phyloP scores from a whole-genome alignment of 2,329 filamentous ascomycete genomes.

The Pseudogymnoascus verrucosus region DNA sequence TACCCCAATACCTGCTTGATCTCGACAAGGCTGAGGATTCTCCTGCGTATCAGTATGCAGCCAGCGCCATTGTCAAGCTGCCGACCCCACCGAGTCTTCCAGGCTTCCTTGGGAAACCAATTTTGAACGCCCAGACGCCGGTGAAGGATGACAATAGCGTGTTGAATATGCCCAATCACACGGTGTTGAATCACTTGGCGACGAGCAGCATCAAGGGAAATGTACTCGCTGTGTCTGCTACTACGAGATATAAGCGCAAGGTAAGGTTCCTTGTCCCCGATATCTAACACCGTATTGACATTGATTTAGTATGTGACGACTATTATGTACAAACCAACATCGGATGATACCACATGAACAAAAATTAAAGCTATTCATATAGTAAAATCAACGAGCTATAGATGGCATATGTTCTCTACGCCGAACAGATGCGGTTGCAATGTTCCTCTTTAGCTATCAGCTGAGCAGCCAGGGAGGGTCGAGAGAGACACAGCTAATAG shows the following conservation, averaged over 20 bases:
- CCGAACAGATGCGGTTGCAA: neutral
- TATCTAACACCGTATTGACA: neutral
- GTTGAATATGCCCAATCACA: constrained; percentile 93
- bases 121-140: constrained; percentile 80
- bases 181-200: constrained; percentile 89
- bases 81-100: constrained; percentile 78
- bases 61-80: constrained; percentile 67
- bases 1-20: constrained; percentile 81
- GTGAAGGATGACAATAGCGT: constrained; percentile 99
- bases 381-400: neutral
- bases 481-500: neutral
- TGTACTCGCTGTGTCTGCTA: constrained; percentile 88
- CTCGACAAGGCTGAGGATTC: constrained; percentile 79
- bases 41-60: constrained; percentile 64
- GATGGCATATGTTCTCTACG: constrained; percentile 4
- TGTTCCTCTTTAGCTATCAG: constrained; percentile 1
- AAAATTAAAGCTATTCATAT: neutral
- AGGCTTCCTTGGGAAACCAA: constrained; percentile 87
- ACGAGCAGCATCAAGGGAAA: constrained; percentile 98
- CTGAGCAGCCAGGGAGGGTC: neutral
- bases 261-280: constrained; percentile 36
- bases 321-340: constrained; percentile 85
- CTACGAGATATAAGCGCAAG: constrained; percentile 96
- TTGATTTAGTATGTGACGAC: constrained; percentile 78
- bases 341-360: constrained; percentile 35